Evolutionary conservation across 805 yeast species (phyloP).

Genomic region (Debaryomyces prosopidis): DNA sequence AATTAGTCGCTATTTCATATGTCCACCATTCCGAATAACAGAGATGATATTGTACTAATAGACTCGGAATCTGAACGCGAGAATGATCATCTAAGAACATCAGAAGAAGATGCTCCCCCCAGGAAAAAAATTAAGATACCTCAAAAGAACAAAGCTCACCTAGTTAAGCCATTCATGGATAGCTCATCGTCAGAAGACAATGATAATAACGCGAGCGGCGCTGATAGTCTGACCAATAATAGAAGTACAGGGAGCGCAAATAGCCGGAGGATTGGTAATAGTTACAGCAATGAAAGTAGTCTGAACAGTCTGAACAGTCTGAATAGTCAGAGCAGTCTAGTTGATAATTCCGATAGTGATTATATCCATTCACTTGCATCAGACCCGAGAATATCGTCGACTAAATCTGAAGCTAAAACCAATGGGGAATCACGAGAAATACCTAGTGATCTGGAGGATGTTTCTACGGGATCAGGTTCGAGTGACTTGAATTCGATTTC

Average conservation of each 20-base stretch:
- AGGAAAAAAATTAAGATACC: constrained; percentile 5
- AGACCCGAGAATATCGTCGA: neutral
- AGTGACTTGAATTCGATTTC: neutral
- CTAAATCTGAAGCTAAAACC: neutral
- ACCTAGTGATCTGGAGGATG: constrained; percentile 9
- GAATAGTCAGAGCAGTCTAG: too few species aligned
- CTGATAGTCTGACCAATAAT: too few species aligned
- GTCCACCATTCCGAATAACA: neutral
- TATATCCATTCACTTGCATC: neutral
- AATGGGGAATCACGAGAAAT: neutral
- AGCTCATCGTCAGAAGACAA: constrained; percentile 1
- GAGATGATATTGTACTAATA: constrained; percentile 23
- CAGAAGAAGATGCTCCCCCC: constrained; percentile 4
- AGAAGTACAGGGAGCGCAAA: too few species aligned
- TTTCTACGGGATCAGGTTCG: constrained; percentile 4
- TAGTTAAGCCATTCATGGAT: constrained; percentile 2
- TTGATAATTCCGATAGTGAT: neutral
- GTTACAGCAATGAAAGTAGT: too few species aligned
- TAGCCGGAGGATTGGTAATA: too few species aligned
- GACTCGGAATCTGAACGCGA: constrained; percentile 21
- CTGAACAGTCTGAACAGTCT: too few species aligned
- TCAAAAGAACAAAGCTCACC: neutral
- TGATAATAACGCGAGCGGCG: neutral
- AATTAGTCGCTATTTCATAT: neutral
- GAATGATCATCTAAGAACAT: neutral